Conservation (phyloP, 2,329 filamentous ascomycete species). For the Fusarium temperatum region DNA sequence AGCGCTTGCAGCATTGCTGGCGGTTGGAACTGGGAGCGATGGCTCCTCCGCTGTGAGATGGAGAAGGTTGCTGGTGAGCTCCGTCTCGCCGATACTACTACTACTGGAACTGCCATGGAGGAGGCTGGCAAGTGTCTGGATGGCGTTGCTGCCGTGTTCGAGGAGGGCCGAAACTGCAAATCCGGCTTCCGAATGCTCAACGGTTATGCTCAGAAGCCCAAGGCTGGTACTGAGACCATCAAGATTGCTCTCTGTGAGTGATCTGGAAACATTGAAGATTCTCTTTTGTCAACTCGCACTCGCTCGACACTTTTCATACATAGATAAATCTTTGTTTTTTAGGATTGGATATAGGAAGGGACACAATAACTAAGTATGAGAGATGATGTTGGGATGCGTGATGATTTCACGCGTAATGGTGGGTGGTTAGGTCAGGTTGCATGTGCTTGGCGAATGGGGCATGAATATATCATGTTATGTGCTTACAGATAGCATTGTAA, state of each 20-base stretch:
- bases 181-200: conserved; percentile 69
- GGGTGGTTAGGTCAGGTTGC: conserved; percentile 7
- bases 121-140: conserved; percentile 69
- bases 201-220: conserved; percentile 72
- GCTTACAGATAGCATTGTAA: conserved; percentile 33
- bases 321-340: conserved; percentile 19
- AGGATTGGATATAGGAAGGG: conserved; percentile 5
- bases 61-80: conserved; percentile 79
- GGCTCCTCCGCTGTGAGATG: conserved; percentile 87
- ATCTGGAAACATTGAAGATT: conserved; percentile 24
- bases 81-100: conserved; percentile 62
- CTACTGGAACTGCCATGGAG: conserved; percentile 59
- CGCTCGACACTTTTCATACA: conserved; percentile 17
- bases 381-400: conserved; percentile 32
- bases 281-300: conserved; percentile 36
- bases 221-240: conserved; percentile 49
- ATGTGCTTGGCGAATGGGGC: conserved; percentile 38
- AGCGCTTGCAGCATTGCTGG: conserved; percentile 84
- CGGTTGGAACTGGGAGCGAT: conserved; percentile 94
- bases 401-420: conserved; percentile 26
- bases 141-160: conserved; percentile 67
- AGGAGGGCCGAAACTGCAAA: conserved; percentile 68
- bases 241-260: conserved; percentile 47
- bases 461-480: conserved; percentile 34
- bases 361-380: conserved; percentile 28